Evolutionary conservation across 805 yeast genomes (phyloP).

Genomic region (Barnettozyma salicaria): DNA sequence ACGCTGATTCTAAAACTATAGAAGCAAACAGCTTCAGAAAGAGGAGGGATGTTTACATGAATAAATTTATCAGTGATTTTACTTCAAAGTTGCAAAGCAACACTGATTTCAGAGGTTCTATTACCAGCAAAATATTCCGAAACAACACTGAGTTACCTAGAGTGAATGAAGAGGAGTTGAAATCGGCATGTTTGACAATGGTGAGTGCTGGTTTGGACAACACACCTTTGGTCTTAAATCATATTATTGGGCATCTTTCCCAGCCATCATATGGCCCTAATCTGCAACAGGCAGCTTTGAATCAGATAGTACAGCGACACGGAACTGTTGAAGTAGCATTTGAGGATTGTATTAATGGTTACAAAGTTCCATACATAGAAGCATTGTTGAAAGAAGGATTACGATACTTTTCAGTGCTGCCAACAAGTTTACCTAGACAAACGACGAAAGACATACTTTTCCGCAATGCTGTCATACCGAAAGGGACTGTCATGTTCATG

Average conservation of each 20-base stretch:
- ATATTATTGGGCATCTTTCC: conserved; percentile 55
- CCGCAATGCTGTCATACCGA: conserved; percentile 41
- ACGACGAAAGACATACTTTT: conserved; percentile 47
- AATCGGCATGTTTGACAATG: conserved; percentile 64
- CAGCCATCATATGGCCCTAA: conserved; percentile 32
- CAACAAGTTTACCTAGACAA: conserved; percentile 58
- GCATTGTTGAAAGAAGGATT: conserved; percentile 62
- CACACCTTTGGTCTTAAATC: conserved; percentile 55
- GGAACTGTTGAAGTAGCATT: conserved; percentile 32
- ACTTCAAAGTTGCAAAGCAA: conserved; percentile 22
- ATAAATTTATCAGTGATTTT: conserved; percentile 30
- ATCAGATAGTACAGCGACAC: conserved; percentile 33
- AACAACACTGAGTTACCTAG: conserved; percentile 11
- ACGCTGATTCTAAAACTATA: conserved; percentile 13
- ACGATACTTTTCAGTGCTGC: conserved; percentile 58
- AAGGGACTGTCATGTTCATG: conserved; percentile 52
- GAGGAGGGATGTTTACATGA: conserved; percentile 46
- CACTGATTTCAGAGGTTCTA: conserved; percentile 26
- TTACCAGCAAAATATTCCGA: conserved; percentile 29
- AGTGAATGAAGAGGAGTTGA: conserved; percentile 38
- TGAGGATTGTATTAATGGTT: conserved; percentile 24
- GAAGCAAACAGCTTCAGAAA: conserved; percentile 31
- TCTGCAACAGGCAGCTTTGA: conserved; percentile 40
- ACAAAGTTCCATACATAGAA: conserved; percentile 40
- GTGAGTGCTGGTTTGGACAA: conserved; percentile 78